Percentiles rank a stretch among this genome's conserved stretches.
Evolutionary conservation across 192 early-diverging fungal genomes (phyloP).

Genomic region (Entrophospora sp.): DNA sequence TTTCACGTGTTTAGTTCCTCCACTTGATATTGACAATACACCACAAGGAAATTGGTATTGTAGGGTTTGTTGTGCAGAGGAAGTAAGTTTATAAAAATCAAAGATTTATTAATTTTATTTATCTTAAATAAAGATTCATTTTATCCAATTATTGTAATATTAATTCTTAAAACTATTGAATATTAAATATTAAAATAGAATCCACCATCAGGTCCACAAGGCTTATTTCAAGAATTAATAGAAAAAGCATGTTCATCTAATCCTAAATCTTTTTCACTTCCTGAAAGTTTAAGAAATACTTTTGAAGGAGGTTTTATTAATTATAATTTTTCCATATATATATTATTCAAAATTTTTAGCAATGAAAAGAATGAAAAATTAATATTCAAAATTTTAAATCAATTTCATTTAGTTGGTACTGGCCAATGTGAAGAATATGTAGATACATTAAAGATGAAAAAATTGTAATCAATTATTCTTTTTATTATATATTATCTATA

Average conservation of each 20-base stretch:
- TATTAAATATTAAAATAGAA: too few species aligned
- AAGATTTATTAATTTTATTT: background rate
- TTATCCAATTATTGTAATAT: background rate
- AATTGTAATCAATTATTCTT: background rate
- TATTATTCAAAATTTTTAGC: background rate
- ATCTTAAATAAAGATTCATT: background rate
- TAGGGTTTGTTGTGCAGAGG: constrained; percentile 23
- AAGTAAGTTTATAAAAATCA: constrained; percentile 15
- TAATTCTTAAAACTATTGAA: too few species aligned
- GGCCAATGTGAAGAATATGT: constrained; percentile 5
- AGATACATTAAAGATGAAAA: background rate
- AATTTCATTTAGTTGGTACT: background rate
- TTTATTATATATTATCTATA: background rate
- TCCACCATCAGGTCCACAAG: background rate
- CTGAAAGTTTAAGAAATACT: background rate
- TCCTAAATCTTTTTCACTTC: background rate
- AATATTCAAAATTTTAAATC: background rate
- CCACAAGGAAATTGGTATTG: constrained; percentile 36
- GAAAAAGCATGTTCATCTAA: background rate
- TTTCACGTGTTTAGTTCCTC: constrained; percentile 31
- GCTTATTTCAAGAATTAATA: background rate
- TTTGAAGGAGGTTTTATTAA: constrained; percentile 9
- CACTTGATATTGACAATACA: constrained; percentile 22
- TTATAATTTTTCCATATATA: background rate
- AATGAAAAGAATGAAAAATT: background rate